phyloP scores from a whole-genome alignment of 2,329 filamentous ascomycete species.

The Aspergillus caelatus region DNA sequence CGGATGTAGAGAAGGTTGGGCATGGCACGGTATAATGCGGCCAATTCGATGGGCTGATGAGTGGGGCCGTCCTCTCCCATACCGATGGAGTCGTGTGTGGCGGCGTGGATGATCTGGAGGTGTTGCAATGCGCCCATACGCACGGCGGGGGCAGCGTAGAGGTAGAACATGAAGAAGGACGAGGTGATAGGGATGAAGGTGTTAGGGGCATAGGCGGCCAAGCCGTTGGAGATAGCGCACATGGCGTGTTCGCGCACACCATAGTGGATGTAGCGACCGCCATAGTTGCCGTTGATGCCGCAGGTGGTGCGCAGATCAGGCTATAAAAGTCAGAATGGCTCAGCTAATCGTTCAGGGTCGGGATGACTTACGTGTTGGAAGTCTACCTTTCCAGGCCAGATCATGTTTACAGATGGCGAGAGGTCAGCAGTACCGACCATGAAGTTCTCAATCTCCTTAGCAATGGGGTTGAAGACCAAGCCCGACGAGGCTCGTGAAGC shows the following conservation, averaged over 20 bases:
- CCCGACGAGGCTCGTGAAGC: slow-evolving; percentile 54
- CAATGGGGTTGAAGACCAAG: slow-evolving; percentile 56
- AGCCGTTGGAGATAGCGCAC: slow-evolving; percentile 78
- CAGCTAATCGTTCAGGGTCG: too few relatives aligned
- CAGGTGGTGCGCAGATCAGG: slow-evolving; percentile 11
- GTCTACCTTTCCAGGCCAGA: slow-evolving; percentile 55
- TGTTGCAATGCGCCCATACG: slow-evolving; percentile 54
- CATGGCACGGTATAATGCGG: slow-evolving; percentile 16
- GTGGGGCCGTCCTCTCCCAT: slow-evolving; percentile 19
- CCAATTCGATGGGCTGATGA: slow-evolving; percentile 17
- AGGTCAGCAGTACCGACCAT: slow-evolving; percentile 60
- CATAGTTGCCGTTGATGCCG: not conserved
- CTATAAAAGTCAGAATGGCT: not conserved
- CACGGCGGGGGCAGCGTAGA: slow-evolving; percentile 59
- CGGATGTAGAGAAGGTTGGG: slow-evolving; percentile 5
- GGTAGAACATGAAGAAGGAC: slow-evolving; percentile 67
- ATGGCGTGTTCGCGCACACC: slow-evolving; percentile 66
- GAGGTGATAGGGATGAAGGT: slow-evolving; percentile 62
- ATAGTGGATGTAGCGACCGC: slow-evolving; percentile 56
- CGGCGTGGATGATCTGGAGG: slow-evolving; percentile 16
- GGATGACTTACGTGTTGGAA: slow-evolving; percentile 50
- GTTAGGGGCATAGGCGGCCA: slow-evolving; percentile 60
- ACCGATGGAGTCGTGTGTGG: slow-evolving; percentile 21
- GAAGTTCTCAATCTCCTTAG: slow-evolving; percentile 50
- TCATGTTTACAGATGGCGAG: slow-evolving; percentile 59